Conservation (phyloP, 768 basidiomycete species). For the Phaffia tasmanica region DNA sequence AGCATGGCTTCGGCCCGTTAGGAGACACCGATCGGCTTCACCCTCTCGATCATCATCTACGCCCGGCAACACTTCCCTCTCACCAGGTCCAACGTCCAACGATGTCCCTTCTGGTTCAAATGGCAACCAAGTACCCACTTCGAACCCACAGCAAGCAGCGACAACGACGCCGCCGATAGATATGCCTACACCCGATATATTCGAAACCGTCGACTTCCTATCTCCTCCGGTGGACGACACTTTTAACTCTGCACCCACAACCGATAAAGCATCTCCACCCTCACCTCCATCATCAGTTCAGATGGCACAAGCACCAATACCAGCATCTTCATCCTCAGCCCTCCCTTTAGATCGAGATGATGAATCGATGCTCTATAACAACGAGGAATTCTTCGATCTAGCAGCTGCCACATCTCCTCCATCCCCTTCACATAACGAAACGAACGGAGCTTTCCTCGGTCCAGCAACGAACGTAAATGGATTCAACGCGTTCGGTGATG, state of each 20-base stretch:
- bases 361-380: constrained; percentile 36
- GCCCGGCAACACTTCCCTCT: constrained; percentile 2
- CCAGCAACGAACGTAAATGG: constrained; percentile 15
- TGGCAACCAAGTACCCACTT: constrained; percentile 1
- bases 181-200: neutral
- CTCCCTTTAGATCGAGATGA: neutral
- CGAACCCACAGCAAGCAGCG: neutral
- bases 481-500: constrained; percentile 24
- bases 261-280: constrained; percentile 10
- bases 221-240: neutral
- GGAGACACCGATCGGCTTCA: constrained; percentile 42
- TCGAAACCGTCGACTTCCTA: neutral
- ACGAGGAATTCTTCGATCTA: constrained; percentile 36
- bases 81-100: constrained; percentile 7
- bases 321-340: constrained; percentile 4
- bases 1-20: constrained; percentile 81
- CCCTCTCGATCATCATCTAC: constrained; percentile 26
- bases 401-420: constrained; percentile 31
- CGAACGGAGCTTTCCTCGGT: neutral
- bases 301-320: constrained; percentile 26
- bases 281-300: constrained; percentile 17
- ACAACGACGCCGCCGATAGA: neutral
- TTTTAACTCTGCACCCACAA: neutral
- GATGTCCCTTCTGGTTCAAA: constrained; percentile 15
- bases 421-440: constrained; percentile 8